phyloP scores from a whole-genome alignment of 164 flowering plant species.

The Magnolia kwangsiensis region DNA sequence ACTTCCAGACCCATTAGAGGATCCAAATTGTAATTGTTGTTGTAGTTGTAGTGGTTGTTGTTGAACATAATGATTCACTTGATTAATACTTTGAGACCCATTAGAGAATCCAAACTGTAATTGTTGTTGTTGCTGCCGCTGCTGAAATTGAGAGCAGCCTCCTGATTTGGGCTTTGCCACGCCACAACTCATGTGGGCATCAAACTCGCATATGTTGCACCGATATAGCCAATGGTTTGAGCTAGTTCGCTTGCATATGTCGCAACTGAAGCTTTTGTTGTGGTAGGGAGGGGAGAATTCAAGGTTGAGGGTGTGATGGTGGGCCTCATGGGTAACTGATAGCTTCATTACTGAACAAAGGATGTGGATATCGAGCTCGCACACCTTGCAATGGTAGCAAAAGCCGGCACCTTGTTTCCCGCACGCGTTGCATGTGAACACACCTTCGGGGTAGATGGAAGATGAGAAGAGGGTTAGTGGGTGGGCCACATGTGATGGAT shows the following conservation, averaged over 20 bases:
- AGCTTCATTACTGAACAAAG: constrained; percentile 30
- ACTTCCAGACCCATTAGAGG: neutral
- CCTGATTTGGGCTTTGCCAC: neutral
- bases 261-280: constrained; percentile 30
- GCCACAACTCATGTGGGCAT: constrained; percentile 36
- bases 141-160: too few relatives aligned
- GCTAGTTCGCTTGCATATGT: constrained; percentile 24
- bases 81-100: neutral
- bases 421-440: constrained; percentile 40
- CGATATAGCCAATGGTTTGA: constrained; percentile 36
- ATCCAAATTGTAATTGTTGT: too few relatives aligned
- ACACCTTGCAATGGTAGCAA: constrained; percentile 34
- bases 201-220: constrained; percentile 34
- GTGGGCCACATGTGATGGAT: constrained; percentile 31
- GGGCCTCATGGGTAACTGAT: constrained; percentile 20
- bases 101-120: neutral
- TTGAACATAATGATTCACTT: neutral
- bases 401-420: constrained; percentile 30
- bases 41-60: neutral
- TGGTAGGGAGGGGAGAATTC: constrained; percentile 30
- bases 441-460: constrained; percentile 33
- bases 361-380: constrained; percentile 31
- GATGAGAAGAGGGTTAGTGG: constrained; percentile 23
- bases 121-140: too few relatives aligned
- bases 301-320: constrained; percentile 31